These are phyloP conservation scores for Scutellaria minor DNA, from an alignment of 257 asterid species.

Conservation along the genomic window DNA sequence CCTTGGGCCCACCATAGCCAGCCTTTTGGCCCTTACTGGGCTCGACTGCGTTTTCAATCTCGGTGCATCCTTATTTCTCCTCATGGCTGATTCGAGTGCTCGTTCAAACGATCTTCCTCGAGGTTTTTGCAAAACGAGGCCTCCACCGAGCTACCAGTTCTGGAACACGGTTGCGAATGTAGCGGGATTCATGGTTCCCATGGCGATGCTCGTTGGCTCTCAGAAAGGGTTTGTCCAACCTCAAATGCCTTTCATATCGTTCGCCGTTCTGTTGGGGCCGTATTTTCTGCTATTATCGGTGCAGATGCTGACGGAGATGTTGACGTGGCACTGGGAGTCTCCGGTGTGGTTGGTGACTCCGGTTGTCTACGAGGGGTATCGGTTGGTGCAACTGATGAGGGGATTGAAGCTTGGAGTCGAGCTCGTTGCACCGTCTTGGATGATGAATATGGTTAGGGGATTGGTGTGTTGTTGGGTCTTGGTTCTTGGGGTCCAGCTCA, in stretches of 20 bases:
- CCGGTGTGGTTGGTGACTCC: slow-evolving; percentile 97
- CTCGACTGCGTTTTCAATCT: slow-evolving; percentile 96
- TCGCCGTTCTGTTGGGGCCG: slow-evolving; percentile 82
- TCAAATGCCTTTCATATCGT: slow-evolving; percentile 63
- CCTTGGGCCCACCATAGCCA: slow-evolving; percentile 91
- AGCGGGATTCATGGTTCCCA: slow-evolving; percentile 63
- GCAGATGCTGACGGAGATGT: slow-evolving; percentile 83
- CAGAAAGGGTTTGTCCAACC: slow-evolving; percentile 69
- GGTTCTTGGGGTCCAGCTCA: slow-evolving; percentile 92
- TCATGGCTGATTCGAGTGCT: slow-evolving; percentile 83
- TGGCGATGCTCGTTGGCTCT: slow-evolving; percentile 50
- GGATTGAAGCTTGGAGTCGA: slow-evolving; percentile 88
- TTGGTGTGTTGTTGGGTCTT: slow-evolving; percentile 94
- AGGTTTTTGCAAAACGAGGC: slow-evolving; percentile 48
- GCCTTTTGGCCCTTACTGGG: slow-evolving; percentile 89
- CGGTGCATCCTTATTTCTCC: slow-evolving; percentile 90
- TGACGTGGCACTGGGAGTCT: slow-evolving; percentile 97
- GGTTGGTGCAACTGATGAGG: slow-evolving; percentile 90
- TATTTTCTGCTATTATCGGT: slow-evolving; percentile 77
- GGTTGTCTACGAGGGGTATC: slow-evolving; percentile 76
- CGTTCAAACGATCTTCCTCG: slow-evolving; percentile 42
- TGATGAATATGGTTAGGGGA: slow-evolving; percentile 69
- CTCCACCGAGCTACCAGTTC: slow-evolving; percentile 72
- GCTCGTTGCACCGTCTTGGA: slow-evolving; percentile 75
- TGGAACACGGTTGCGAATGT: slow-evolving; percentile 80